phyloP scores from a whole-genome alignment of 495 filamentous ascomycete species.

The Amniculicola lignicola region DNA sequence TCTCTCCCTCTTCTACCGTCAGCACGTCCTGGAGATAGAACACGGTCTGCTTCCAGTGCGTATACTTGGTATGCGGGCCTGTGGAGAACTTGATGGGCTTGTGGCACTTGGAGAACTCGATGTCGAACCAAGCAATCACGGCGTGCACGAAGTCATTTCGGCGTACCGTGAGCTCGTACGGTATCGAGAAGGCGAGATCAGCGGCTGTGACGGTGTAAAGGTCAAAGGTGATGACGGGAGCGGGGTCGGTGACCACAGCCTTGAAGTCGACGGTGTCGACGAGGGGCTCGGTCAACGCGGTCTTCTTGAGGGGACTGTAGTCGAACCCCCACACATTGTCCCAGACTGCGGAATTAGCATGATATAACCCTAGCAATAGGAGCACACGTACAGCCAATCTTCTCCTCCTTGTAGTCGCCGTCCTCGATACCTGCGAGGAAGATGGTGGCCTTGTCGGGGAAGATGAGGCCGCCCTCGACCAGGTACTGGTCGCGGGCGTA shows the following conservation, averaged over 20 bases:
- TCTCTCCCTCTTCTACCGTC: conserved; percentile 45
- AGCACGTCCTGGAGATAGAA: conserved; percentile 47
- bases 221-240: conserved; percentile 72
- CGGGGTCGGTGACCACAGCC: conserved; percentile 75
- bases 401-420: conserved; percentile 84
- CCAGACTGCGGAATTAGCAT: conserved; percentile 62
- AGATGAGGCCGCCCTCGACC: conserved; percentile 75
- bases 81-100: conserved; percentile 49
- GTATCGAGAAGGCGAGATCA: conserved; percentile 72
- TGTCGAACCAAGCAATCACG: conserved; percentile 97
- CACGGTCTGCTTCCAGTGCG: conserved; percentile 52
- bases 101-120: conserved; percentile 90
- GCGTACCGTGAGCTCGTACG: conserved; percentile 67
- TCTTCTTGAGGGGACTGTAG: conserved; percentile 78
- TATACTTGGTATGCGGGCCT: conserved; percentile 50
- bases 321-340: conserved; percentile 98
- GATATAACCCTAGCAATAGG: conserved; percentile 20
- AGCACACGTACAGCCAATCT: conserved; percentile 67
- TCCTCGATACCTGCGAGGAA: conserved; percentile 87
- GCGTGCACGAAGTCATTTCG: conserved; percentile 91
- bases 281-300: conserved; percentile 77
- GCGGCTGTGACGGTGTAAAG: conserved; percentile 70
- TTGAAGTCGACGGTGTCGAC: conserved; percentile 80
- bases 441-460: conserved; percentile 86
- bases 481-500: conserved; percentile 93